Evolutionary conservation across 2,329 filamentous ascomycete genomes (phyloP).

Genomic region (Alternaria arborescens): DNA sequence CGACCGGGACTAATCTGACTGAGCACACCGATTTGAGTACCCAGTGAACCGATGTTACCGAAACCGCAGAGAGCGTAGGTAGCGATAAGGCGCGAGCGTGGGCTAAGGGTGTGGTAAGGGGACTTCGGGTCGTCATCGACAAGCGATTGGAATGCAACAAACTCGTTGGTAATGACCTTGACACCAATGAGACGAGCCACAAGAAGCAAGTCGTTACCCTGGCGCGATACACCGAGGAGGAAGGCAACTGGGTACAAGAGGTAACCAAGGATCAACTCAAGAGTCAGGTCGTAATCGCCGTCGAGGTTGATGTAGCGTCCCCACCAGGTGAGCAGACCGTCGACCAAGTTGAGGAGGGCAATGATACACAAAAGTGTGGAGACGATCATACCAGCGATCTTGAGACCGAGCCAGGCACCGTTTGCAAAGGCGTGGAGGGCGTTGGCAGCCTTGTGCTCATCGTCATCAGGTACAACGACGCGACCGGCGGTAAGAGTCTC

Average conservation of each 20-base stretch:
- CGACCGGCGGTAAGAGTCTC: constrained; percentile 84
- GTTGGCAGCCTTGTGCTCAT: constrained; percentile 79
- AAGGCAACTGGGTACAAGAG: constrained; percentile 80
- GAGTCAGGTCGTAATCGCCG: constrained; percentile 70
- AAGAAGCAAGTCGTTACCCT: constrained; percentile 67
- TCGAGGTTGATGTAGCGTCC: constrained; percentile 79
- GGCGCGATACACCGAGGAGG: constrained; percentile 77
- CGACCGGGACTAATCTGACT: constrained; percentile 80
- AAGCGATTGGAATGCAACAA: constrained; percentile 73
- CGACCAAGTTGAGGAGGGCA: constrained; percentile 75
- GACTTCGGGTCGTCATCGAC: constrained; percentile 53
- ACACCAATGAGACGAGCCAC: constrained; percentile 82
- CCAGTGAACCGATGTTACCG: constrained; percentile 86
- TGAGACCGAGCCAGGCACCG: constrained; percentile 84
- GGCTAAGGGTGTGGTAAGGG: constrained; percentile 67
- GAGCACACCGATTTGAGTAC: constrained; percentile 89
- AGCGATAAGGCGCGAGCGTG: constrained; percentile 79
- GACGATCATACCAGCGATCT: constrained; percentile 84
- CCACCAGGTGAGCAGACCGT: constrained; percentile 85
- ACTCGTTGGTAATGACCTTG: constrained; percentile 89
- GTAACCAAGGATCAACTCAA: constrained; percentile 80
- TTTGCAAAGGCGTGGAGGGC: constrained; percentile 85
- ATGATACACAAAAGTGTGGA: constrained; percentile 85
- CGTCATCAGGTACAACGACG: constrained; percentile 81
- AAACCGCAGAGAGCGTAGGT: constrained; percentile 81